phyloP scores from a whole-genome alignment of 2,329 filamentous ascomycete species.

The Pleomassaria siparia region DNA sequence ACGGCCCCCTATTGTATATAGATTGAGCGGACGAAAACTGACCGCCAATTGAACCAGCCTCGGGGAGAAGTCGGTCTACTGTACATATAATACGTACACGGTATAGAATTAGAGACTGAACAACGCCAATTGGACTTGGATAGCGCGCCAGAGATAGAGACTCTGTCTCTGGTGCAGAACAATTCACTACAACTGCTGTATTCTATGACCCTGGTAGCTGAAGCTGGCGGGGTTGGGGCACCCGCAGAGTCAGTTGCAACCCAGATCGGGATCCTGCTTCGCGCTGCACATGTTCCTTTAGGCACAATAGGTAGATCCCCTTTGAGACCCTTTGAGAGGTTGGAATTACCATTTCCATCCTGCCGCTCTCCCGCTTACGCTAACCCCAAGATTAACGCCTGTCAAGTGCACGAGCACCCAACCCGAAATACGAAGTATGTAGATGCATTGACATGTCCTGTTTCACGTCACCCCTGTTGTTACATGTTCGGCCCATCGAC shows the following conservation, averaged over 20 bases:
- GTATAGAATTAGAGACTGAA: too few species aligned
- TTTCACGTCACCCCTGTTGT: conserved; percentile 2
- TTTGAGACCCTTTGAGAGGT: neutral
- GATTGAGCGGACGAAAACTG: neutral
- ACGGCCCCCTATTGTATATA: conserved; percentile 9
- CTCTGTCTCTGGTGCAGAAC: neutral
- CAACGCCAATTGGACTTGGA: conserved; percentile 4
- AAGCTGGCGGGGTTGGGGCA: neutral
- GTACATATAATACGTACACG: too few species aligned
- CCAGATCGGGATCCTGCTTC: neutral
- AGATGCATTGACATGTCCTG: neutral
- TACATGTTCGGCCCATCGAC: neutral
- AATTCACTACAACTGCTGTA: neutral
- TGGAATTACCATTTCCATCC: too few species aligned
- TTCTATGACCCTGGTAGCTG: neutral
- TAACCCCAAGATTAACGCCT: neutral
- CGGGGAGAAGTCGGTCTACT: too few species aligned
- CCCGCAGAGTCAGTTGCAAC: neutral
- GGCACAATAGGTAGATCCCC: neutral
- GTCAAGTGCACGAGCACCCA: neutral
- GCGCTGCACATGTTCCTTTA: neutral
- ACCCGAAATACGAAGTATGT: conserved; percentile 1
- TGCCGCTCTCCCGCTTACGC: conserved; percentile 4
- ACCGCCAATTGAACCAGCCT: conserved; percentile 7
- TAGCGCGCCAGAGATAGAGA: neutral